Evolutionary conservation across 176 grass and related monocot species (phyloP).

Genomic region (Typha latifolia): DNA sequence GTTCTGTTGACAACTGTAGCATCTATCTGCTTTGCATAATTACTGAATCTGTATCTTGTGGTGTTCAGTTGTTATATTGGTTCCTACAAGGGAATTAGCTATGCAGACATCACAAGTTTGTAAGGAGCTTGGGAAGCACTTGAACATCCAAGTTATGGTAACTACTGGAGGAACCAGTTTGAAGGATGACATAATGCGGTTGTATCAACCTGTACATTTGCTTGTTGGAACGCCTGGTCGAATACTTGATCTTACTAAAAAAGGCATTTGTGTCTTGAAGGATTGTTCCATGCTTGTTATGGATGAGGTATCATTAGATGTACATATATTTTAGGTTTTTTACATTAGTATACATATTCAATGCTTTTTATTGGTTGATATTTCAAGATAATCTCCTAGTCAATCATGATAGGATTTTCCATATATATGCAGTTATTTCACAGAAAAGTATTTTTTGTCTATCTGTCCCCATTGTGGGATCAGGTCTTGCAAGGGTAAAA

Average conservation of each 20-base stretch:
- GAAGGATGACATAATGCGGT: conserved; percentile 84
- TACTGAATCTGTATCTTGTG: conserved; percentile 15
- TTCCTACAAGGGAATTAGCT: conserved; percentile 85
- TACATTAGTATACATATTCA: neutral
- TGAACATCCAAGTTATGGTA: conserved; percentile 89
- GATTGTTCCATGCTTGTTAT: conserved; percentile 88
- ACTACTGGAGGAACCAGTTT: conserved; percentile 94
- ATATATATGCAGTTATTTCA: too few relatives aligned
- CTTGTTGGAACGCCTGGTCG: conserved; percentile 86
- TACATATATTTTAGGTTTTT: neutral
- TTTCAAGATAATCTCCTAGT: too few relatives aligned
- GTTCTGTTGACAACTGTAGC: neutral
- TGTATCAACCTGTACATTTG: conserved; percentile 90
- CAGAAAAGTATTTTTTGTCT: too few relatives aligned
- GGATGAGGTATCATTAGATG: conserved; percentile 63
- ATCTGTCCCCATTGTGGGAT: too few relatives aligned
- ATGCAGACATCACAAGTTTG: conserved; percentile 95
- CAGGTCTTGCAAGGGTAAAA: too few relatives aligned
- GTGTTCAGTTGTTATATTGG: conserved; percentile 77
- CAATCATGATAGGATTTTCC: too few relatives aligned
- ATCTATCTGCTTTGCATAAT: neutral
- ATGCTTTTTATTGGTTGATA: neutral
- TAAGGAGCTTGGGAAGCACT: conserved; percentile 85
- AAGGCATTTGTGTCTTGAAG: conserved; percentile 71
- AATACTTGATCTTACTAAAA: conserved; percentile 71